These are phyloP conservation scores for Suillus spraguei DNA, from an alignment of 768 basidiomycete species.

Conservation along the genomic window DNA sequence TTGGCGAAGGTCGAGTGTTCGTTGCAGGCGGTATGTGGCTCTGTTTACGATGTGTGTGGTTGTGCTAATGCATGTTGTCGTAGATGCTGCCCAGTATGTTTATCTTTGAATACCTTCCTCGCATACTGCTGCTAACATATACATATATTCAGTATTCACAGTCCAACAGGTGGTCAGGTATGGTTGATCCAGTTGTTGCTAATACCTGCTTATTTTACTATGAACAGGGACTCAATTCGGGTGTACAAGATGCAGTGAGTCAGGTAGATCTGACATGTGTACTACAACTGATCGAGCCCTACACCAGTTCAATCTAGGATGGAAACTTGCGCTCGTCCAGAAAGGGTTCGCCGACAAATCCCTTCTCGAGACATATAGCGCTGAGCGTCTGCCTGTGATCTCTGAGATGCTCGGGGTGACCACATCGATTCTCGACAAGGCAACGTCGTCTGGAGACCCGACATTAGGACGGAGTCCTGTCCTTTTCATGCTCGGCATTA, in stretches of 20 bases:
- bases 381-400: slow-evolving; percentile 46
- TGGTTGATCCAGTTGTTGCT: background rate
- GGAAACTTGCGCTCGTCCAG: slow-evolving; percentile 44
- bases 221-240: slow-evolving; percentile 21
- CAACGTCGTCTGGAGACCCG: background rate
- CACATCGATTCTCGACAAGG: slow-evolving; percentile 15
- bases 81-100: slow-evolving; percentile 29
- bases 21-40: slow-evolving; percentile 14
- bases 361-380: slow-evolving; percentile 40
- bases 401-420: slow-evolving; percentile 41
- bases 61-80: background rate
- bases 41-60: background rate
- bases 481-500: slow-evolving; percentile 25
- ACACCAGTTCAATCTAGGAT: slow-evolving; percentile 40
- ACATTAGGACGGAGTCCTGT: background rate
- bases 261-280: slow-evolving; percentile 14
- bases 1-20: slow-evolving; percentile 17
- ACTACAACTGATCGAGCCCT: background rate
- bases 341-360: slow-evolving; percentile 33
- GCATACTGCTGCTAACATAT: background rate
- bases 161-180: slow-evolving; percentile 23
- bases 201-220: background rate
- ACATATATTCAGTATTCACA: slow-evolving; percentile 18
- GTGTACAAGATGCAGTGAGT: slow-evolving; percentile 28
- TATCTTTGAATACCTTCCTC: background rate